Conservation (phyloP, 2,329 filamentous ascomycete species). For the Xylaria sp. region DNA sequence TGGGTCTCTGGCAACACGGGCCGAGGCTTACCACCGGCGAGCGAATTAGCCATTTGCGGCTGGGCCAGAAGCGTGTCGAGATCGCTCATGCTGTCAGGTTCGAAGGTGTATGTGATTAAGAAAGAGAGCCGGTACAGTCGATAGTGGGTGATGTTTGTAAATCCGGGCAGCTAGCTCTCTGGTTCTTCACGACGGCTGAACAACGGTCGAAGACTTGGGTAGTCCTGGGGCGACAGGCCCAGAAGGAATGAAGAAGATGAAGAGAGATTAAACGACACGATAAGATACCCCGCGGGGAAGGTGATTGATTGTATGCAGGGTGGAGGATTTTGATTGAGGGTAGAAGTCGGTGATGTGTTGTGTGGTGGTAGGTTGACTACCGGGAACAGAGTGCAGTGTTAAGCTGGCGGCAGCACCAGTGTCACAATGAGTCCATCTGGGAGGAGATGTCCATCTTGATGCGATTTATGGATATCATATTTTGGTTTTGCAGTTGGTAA, state of each 20-base stretch:
- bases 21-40: background rate
- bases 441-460: conserved; percentile 13
- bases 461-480: conserved; percentile 10
- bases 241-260: background rate
- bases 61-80: background rate
- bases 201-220: background rate
- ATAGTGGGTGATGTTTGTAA: background rate
- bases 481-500: conserved; percentile 6
- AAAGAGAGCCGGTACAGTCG: background rate
- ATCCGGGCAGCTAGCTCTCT: background rate
- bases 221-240: background rate
- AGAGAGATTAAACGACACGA: background rate
- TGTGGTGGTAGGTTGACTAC: background rate
- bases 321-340: background rate
- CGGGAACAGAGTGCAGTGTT: background rate
- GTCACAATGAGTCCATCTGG: conserved; percentile 13
- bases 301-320: background rate
- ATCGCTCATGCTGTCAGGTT: conserved; percentile 2
- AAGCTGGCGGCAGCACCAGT: background rate
- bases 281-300: background rate
- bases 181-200: background rate
- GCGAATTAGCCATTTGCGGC: background rate
- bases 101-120: background rate
- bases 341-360: background rate
- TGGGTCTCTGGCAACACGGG: background rate